phyloP scores from a whole-genome alignment of 2,329 filamentous ascomycete species.

The Fusarium burgessii region DNA sequence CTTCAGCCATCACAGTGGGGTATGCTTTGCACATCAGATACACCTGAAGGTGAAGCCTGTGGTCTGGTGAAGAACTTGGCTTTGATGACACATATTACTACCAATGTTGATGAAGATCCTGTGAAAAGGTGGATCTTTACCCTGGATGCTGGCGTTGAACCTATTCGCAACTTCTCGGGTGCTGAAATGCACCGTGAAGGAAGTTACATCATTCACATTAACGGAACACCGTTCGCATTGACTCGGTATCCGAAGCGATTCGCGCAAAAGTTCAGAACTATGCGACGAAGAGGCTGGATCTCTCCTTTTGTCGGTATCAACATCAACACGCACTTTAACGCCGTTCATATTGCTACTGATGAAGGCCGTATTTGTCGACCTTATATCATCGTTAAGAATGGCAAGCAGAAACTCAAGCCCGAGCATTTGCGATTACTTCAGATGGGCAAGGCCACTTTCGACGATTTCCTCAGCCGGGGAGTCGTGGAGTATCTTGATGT shows the following conservation, averaged over 20 bases:
- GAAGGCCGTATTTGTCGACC: conserved; percentile 97
- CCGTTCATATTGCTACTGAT: conserved; percentile 95
- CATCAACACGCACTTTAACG: conserved; percentile 91
- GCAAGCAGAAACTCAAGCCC: conserved; percentile 81
- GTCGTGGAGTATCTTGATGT: conserved; percentile 97
- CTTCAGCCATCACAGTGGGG: conserved; percentile 98
- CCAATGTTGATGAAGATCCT: conserved; percentile 91
- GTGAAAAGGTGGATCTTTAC: conserved; percentile 88
- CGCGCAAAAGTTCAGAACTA: conserved; percentile 83
- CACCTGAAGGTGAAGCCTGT: conserved; percentile 97
- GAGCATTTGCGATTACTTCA: conserved; percentile 85
- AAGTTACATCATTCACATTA: conserved; percentile 91
- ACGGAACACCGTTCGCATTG: conserved; percentile 91
- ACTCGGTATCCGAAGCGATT: conserved; percentile 90
- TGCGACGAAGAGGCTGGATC: conserved; percentile 89
- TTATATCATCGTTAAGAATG: conserved; percentile 93
- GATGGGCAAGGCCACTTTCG: conserved; percentile 87
- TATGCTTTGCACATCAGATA: conserved; percentile 97
- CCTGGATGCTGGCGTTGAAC: conserved; percentile 85
- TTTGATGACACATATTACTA: conserved; percentile 99
- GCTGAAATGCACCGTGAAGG: conserved; percentile 88
- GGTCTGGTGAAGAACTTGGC: conserved; percentile 98
- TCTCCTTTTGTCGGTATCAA: conserved; percentile 98
- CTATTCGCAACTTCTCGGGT: conserved; percentile 77
- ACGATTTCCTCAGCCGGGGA: conserved; percentile 90